phyloP scores from a whole-genome alignment of 2,329 filamentous ascomycete species.

The Aschersonia sp. region DNA sequence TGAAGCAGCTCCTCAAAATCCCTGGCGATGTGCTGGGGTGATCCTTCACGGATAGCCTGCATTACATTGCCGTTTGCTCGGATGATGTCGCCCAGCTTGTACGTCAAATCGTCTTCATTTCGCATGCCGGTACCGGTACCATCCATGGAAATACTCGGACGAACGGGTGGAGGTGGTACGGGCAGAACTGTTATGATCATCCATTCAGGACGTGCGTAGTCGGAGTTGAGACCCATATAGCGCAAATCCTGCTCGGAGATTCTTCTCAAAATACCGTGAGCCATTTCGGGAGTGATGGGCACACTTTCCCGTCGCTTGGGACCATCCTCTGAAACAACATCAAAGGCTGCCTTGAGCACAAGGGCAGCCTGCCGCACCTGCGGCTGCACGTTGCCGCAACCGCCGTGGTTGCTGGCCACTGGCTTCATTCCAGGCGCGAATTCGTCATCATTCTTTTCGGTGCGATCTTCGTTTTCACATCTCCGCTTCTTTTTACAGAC shows the following conservation, averaged over 20 bases:
- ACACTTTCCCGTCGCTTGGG: conserved; percentile 64
- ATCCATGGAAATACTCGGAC: conserved; percentile 94
- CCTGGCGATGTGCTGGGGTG: conserved; percentile 75
- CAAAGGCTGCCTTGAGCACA: conserved; percentile 62
- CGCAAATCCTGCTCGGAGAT: conserved; percentile 70
- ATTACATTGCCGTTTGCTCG: conserved; percentile 92
- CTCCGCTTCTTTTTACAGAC: conserved; percentile 78
- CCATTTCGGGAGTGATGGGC: conserved; percentile 69
- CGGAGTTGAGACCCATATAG: conserved; percentile 81
- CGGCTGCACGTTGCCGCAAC: conserved; percentile 85
- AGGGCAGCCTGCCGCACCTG: conserved; percentile 78
- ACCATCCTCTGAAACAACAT: conserved; percentile 54
- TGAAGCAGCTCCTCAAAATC: conserved; percentile 90
- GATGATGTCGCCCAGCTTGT: conserved; percentile 97
- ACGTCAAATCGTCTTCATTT: conserved; percentile 97
- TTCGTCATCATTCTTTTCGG: conserved; percentile 54
- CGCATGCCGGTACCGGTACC: conserved; percentile 84
- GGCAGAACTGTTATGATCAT: conserved; percentile 93
- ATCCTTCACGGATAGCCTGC: conserved; percentile 80
- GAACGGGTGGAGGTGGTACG: conserved; percentile 88
- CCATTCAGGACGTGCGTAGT: conserved; percentile 96
- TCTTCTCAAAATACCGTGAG: conserved; percentile 72
- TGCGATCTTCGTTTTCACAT: conserved; percentile 68
- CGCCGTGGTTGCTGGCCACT: conserved; percentile 52
- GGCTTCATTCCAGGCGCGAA: conserved; percentile 47